A percentile compares a stretch with the other conserved stretches of the same genome.
Evolutionary conservation across 495 filamentous ascomycete species (phyloP).

Genomic region (Opeltia flavorubescens): DNA sequence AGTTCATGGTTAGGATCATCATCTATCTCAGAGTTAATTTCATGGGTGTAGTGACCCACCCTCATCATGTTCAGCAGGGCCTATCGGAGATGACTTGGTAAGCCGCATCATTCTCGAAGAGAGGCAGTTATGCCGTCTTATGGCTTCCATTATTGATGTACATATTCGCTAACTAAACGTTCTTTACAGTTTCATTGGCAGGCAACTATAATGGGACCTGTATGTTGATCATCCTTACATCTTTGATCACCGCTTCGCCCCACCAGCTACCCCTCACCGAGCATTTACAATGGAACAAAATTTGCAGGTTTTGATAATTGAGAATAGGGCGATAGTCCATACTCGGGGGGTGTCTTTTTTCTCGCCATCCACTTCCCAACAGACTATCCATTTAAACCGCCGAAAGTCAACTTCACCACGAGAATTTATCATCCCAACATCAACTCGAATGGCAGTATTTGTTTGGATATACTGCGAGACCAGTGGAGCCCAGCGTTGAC

Average conservation of each 20-base stretch:
- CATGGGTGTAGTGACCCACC: constrained; percentile 66
- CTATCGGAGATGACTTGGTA: constrained; percentile 96
- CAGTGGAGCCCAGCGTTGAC: constrained; percentile 98
- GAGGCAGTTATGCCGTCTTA: neutral
- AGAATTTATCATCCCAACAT: constrained; percentile 99
- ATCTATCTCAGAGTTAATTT: constrained; percentile 24
- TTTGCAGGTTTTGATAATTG: too few relatives aligned
- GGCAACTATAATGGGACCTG: constrained; percentile 99
- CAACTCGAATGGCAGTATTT: constrained; percentile 99
- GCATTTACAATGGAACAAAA: neutral
- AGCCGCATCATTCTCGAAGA: constrained; percentile 22
- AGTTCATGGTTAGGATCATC: too few relatives aligned
- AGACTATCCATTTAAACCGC: constrained; percentile 99
- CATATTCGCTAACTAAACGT: neutral
- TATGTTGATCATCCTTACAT: constrained; percentile 41
- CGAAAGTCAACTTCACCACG: constrained; percentile 99
- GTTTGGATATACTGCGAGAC: constrained; percentile 92
- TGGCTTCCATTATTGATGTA: neutral
- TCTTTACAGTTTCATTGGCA: constrained; percentile 90
- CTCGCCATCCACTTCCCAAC: constrained; percentile 96
- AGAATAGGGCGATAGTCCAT: constrained; percentile 77
- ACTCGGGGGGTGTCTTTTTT: constrained; percentile 97
- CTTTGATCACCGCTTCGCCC: neutral
- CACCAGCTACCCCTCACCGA: neutral
- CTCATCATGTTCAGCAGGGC: constrained; percentile 95